A percentile compares a stretch with the other conserved stretches of the same genome.
These are phyloP conservation scores for Glarea lozoyensis DNA, from an alignment of 495 filamentous ascomycete species.

Conservation along the genomic window DNA sequence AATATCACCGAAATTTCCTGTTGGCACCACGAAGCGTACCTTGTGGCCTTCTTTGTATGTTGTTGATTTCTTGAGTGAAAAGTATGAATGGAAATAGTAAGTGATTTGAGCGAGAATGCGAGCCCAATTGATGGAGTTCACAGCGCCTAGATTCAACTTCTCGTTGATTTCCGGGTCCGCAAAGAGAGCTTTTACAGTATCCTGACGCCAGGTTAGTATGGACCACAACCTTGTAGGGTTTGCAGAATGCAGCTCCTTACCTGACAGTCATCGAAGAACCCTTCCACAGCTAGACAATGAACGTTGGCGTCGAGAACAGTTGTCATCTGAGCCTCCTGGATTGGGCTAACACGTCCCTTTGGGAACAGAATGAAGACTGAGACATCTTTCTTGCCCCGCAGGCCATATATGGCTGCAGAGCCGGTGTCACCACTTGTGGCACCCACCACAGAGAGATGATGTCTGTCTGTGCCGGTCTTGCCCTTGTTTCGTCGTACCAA, in stretches of 20 bases:
- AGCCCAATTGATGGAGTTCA: slow-evolving; percentile 88
- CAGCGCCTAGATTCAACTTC: slow-evolving; percentile 67
- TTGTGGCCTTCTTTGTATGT: too few relatives aligned
- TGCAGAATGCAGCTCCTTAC: slow-evolving; percentile 31
- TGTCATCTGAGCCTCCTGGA: slow-evolving; percentile 95
- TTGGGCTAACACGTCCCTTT: slow-evolving; percentile 69
- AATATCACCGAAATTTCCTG: slow-evolving; percentile 96
- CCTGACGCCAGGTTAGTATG: slow-evolving; percentile 31
- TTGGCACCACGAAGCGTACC: slow-evolving; percentile 75
- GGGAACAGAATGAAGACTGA: slow-evolving; percentile 86
- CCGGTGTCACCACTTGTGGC: slow-evolving; percentile 94
- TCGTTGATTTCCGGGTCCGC: slow-evolving; percentile 66
- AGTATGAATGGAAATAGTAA: slow-evolving; percentile 90
- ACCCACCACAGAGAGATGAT: slow-evolving; percentile 84
- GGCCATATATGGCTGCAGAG: slow-evolving; percentile 92
- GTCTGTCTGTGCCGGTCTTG: slow-evolving; percentile 60
- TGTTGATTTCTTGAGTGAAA: slow-evolving; percentile 51
- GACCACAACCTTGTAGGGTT: neutral
- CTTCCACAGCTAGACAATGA: slow-evolving; percentile 76
- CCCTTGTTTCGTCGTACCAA: slow-evolving; percentile 71
- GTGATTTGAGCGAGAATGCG: slow-evolving; percentile 89
- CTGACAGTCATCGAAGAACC: slow-evolving; percentile 94
- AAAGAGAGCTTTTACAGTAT: slow-evolving; percentile 90
- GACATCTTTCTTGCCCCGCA: slow-evolving; percentile 94
- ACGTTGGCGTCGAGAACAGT: slow-evolving; percentile 81